A percentile compares a stretch with the other conserved stretches of the same genome.
phyloP scores from a whole-genome alignment of 352 stramenopile species.

The Phytophthora sp. region DNA sequence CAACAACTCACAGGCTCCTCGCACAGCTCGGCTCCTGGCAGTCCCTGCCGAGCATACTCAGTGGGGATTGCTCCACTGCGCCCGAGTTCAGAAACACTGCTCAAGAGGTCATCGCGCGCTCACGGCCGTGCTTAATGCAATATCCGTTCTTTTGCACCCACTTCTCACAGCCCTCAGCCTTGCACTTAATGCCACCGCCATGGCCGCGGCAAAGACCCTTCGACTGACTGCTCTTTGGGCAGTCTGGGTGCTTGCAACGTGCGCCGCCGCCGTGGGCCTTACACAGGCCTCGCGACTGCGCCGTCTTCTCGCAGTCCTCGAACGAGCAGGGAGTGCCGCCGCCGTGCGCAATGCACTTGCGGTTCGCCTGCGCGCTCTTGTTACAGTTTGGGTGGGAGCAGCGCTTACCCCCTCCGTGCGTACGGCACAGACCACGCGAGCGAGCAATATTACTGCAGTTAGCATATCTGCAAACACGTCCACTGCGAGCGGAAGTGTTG shows the following conservation, averaged over 20 bases:
- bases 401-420: constrained; percentile 78
- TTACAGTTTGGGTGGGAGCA: constrained; percentile 86
- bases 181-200: constrained; percentile 87
- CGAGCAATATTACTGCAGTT: constrained; percentile 89
- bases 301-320: constrained; percentile 87
- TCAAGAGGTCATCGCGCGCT: constrained; percentile 70
- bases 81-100: constrained; percentile 1
- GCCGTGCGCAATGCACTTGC: constrained; percentile 88
- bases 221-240: constrained; percentile 85
- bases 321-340: constrained; percentile 87
- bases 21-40: constrained; percentile 6
- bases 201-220: constrained; percentile 85
- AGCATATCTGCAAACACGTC: constrained; percentile 78
- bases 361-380: constrained; percentile 89
- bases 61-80: background rate
- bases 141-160: constrained; percentile 92
- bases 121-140: constrained; percentile 89
- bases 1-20: constrained; percentile 16
- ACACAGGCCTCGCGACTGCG: constrained; percentile 82
- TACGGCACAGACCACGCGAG: constrained; percentile 77
- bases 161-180: constrained; percentile 86
- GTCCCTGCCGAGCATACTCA: constrained; percentile 11
- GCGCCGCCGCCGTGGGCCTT: constrained; percentile 86
- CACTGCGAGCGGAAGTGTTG: constrained; percentile 45
- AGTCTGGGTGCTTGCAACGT: constrained; percentile 86